Percentiles rank a stretch among this genome's conserved stretches.
phyloP scores from a whole-genome alignment of 1,139 yeast species.

The Dujonia santamariae region DNA sequence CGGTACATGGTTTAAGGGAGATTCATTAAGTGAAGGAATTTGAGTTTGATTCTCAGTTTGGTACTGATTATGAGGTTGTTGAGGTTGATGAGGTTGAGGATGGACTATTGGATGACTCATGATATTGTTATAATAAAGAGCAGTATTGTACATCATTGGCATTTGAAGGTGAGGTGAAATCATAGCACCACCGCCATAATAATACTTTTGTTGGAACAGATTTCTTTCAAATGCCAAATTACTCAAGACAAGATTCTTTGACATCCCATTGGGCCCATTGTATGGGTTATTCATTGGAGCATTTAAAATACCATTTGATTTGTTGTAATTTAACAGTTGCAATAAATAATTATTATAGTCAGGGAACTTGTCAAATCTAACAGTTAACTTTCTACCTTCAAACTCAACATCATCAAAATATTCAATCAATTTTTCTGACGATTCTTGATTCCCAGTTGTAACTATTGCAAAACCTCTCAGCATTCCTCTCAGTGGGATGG shows the following conservation, averaged over 20 bases:
- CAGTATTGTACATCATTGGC: conserved; percentile 10
- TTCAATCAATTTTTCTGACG: conserved; percentile 51
- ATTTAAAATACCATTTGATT: background rate
- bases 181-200: conserved; percentile 19
- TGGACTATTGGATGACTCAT: too few relatives aligned
- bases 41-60: background rate
- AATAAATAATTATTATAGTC: conserved; percentile 33
- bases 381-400: conserved; percentile 59
- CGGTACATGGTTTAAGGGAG: background rate
- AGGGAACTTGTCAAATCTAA: conserved; percentile 54
- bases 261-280: conserved; percentile 2
- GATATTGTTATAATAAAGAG: conserved; percentile 9
- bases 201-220: conserved; percentile 32
- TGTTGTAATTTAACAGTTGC: conserved; percentile 19
- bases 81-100: conserved; percentile 2
- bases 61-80: conserved; percentile 1
- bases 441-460: conserved; percentile 44
- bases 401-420: conserved; percentile 49
- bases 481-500: conserved; percentile 22
- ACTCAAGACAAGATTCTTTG: conserved; percentile 8
- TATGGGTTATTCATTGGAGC: background rate
- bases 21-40: background rate
- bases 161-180: conserved; percentile 6
- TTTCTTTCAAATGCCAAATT: conserved; percentile 34
- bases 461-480: conserved; percentile 69